A percentile compares a stretch with the other conserved stretches of the same genome.
These are phyloP conservation scores for Tetrahymena elliotti DNA, from an alignment of 73 alveolate genomes.

Conservation along the genomic window DNA sequence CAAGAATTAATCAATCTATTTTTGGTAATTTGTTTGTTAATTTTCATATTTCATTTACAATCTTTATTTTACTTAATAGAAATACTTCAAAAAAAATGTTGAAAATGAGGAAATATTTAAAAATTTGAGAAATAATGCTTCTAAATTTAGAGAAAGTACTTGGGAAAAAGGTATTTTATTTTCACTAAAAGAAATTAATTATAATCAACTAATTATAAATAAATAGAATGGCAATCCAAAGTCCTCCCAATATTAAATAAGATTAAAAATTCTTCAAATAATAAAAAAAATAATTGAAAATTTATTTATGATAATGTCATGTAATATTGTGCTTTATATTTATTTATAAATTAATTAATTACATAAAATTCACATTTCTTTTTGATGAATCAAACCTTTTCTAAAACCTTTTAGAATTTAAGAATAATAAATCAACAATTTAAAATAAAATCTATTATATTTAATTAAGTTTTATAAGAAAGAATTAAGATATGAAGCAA, in stretches of 20 bases:
- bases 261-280: background rate
- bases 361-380: no score
- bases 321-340: no score
- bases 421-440: no score
- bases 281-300: background rate
- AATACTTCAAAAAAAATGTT: background rate
- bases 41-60: background rate
- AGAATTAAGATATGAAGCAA: no score
- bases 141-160: background rate
- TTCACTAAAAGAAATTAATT: background rate
- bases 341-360: no score
- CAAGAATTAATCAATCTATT: constrained; percentile 1
- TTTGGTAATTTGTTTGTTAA: background rate
- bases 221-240: background rate
- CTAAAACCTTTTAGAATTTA: no score
- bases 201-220: background rate
- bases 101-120: background rate
- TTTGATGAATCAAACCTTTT: no score
- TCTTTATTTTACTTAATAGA: background rate
- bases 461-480: no score
- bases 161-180: background rate
- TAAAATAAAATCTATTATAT: no score
- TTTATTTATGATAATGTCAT: no score
- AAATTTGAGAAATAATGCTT: background rate
- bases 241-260: background rate